Evolutionary conservation across 2,329 filamentous ascomycete species (phyloP).

Genomic region (Bimuria novae-zelandiae): DNA sequence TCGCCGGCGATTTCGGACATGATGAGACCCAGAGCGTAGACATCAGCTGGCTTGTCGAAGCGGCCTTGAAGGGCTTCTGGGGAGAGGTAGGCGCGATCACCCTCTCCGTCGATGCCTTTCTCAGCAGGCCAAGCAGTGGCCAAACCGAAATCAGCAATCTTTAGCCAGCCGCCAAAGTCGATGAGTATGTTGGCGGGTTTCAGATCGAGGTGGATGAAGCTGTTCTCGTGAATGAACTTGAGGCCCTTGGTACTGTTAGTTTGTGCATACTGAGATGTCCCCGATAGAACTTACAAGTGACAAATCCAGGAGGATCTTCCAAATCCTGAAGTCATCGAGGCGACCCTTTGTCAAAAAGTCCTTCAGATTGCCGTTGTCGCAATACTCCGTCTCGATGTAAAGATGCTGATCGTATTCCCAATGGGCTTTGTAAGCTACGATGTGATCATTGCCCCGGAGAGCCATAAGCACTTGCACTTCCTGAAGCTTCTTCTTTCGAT

Average conservation of each 20-base stretch:
- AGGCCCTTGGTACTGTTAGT: slow-evolving; percentile 67
- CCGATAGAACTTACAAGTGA: slow-evolving; percentile 67
- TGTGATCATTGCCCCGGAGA: slow-evolving; percentile 80
- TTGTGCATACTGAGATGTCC: neutral
- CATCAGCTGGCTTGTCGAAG: slow-evolving; percentile 88
- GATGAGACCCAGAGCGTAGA: slow-evolving; percentile 93
- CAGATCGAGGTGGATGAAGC: slow-evolving; percentile 83
- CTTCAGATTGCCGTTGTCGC: slow-evolving; percentile 89
- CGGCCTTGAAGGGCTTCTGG: slow-evolving; percentile 87
- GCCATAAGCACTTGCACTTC: slow-evolving; percentile 80
- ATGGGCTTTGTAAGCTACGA: slow-evolving; percentile 79
- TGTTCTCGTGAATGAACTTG: slow-evolving; percentile 84
- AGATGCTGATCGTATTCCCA: slow-evolving; percentile 87
- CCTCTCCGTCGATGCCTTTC: slow-evolving; percentile 81
- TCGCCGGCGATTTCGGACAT: slow-evolving; percentile 95
- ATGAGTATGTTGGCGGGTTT: slow-evolving; percentile 87
- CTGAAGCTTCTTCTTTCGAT: slow-evolving; percentile 80
- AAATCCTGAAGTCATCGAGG: slow-evolving; percentile 96
- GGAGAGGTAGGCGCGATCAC: slow-evolving; percentile 94
- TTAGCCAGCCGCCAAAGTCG: slow-evolving; percentile 77
- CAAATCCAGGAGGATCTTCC: slow-evolving; percentile 93
- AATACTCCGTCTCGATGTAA: slow-evolving; percentile 97
- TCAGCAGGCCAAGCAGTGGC: slow-evolving; percentile 79
- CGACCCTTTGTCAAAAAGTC: slow-evolving; percentile 83
- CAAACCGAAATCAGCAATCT: slow-evolving; percentile 86